A percentile compares a stretch with the other conserved stretches of the same genome.
phyloP scores from a whole-genome alignment of 2,329 filamentous ascomycete species.

The Diaporthe citrichinensis region DNA sequence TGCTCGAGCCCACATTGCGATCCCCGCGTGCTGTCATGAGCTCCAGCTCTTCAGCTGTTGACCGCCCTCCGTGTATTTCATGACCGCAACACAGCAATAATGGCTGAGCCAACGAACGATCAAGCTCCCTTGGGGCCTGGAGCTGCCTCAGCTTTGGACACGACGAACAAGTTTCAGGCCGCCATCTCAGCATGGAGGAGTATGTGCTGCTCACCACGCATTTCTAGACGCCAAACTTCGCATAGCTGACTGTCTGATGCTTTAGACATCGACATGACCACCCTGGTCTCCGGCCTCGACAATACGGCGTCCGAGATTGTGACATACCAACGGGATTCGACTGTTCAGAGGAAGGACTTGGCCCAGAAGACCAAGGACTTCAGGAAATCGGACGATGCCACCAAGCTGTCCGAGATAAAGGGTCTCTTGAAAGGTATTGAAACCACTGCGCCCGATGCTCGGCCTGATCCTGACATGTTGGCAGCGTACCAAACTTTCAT shows the following conservation, averaged over 20 bases:
- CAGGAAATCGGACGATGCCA: constrained; percentile 89
- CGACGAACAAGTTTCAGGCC: constrained; percentile 94
- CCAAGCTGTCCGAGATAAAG: constrained; percentile 91
- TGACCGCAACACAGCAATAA: not conserved
- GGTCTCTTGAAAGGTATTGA: constrained; percentile 83
- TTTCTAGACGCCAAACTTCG: constrained; percentile 2
- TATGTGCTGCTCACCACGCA: constrained; percentile 58
- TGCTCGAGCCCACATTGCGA: constrained; percentile 21
- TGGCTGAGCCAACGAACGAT: constrained; percentile 32
- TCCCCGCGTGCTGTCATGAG: constrained; percentile 27
- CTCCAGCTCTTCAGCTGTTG: constrained; percentile 33
- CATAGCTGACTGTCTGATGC: constrained; percentile 31
- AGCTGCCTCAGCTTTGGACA: constrained; percentile 55
- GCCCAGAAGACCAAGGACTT: constrained; percentile 99
- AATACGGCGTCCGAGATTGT: constrained; percentile 96
- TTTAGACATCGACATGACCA: constrained; percentile 88
- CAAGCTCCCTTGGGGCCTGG: constrained; percentile 33
- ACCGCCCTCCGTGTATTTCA: not conserved
- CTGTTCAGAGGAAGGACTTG: constrained; percentile 94
- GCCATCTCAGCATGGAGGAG: constrained; percentile 97
- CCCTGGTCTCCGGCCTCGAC: constrained; percentile 87
- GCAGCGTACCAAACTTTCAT: constrained; percentile 97
- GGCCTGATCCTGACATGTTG: constrained; percentile 43
- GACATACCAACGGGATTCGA: constrained; percentile 92
- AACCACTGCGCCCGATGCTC: not conserved